A percentile compares a stretch with the other conserved stretches of the same genome.
phyloP scores from a whole-genome alignment of 352 stramenopile species.

The Lagenidium giganteum region DNA sequence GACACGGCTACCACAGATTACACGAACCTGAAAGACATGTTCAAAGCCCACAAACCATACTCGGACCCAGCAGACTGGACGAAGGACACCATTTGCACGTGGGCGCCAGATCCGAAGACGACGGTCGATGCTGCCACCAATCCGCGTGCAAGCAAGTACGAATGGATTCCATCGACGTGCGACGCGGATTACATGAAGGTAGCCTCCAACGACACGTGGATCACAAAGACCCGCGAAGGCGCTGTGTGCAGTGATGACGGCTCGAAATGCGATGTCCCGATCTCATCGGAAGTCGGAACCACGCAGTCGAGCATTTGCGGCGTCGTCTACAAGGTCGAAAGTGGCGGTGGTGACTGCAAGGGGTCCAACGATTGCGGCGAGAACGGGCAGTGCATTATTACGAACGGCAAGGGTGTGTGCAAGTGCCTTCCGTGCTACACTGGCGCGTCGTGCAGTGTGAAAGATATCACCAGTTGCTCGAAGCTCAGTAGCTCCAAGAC shows the following conservation, averaged over 20 bases:
- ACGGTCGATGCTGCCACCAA: constrained; percentile 56
- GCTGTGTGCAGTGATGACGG: constrained; percentile 62
- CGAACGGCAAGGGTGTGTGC: constrained; percentile 62
- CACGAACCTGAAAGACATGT: constrained; percentile 66
- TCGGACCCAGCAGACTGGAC: constrained; percentile 57
- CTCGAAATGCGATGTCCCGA: constrained; percentile 54
- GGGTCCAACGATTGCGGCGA: constrained; percentile 58
- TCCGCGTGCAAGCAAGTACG: constrained; percentile 35
- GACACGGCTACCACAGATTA: constrained; percentile 60
- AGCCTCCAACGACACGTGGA: constrained; percentile 55
- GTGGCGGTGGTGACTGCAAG: constrained; percentile 59
- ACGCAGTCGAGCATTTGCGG: constrained; percentile 79
- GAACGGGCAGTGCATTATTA: constrained; percentile 68
- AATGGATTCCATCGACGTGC: constrained; percentile 74
- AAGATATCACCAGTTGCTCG: constrained; percentile 62
- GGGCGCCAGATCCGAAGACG: constrained; percentile 49
- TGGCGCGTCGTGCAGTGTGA: constrained; percentile 70
- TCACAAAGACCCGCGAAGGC: constrained; percentile 65
- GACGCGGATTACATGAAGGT: constrained; percentile 47
- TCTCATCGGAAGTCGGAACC: constrained; percentile 43
- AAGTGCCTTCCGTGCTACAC: constrained; percentile 75
- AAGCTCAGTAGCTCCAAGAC: constrained; percentile 49
- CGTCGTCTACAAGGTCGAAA: constrained; percentile 43
- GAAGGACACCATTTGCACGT: constrained; percentile 53
- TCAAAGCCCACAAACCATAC: constrained; percentile 53